Evolutionary conservation across 164 flowering plant species (phyloP).

Genomic region (Magnolia sinica): DNA sequence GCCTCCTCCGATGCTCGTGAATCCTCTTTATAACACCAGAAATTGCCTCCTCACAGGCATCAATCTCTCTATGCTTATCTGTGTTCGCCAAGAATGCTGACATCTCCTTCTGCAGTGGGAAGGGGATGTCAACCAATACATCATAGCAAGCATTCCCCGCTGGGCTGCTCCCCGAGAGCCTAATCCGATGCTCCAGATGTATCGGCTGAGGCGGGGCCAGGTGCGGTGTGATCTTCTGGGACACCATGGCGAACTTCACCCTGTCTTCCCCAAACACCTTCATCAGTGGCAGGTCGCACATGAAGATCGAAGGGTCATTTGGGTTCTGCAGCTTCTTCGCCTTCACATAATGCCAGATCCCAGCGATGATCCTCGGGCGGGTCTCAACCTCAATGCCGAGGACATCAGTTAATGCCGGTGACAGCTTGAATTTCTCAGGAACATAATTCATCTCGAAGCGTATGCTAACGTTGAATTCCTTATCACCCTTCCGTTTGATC

Average conservation of each 20-base stretch:
- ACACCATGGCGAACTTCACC: conserved; percentile 61
- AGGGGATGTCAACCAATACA: conserved; percentile 71
- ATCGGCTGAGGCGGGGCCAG: conserved; percentile 62
- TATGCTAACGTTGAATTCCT: conserved; percentile 65
- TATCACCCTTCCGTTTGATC: conserved; percentile 83
- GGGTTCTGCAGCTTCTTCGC: conserved; percentile 61
- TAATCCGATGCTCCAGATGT: conserved; percentile 71
- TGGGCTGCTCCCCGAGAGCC: conserved; percentile 73
- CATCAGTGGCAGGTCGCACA: conserved; percentile 70
- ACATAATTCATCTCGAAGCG: conserved; percentile 73
- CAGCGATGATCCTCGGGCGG: conserved; percentile 64
- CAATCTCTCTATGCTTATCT: conserved; percentile 65
- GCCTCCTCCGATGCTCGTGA: conserved; percentile 64
- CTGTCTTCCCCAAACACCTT: conserved; percentile 85
- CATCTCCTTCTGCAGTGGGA: conserved; percentile 63
- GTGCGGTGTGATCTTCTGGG: conserved; percentile 65
- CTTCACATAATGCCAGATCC: conserved; percentile 85
- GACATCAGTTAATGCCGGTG: conserved; percentile 59
- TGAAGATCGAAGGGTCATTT: conserved; percentile 56
- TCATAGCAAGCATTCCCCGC: conserved; percentile 79
- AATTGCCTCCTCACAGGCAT: conserved; percentile 69
- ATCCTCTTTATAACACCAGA: conserved; percentile 67
- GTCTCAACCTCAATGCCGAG: conserved; percentile 82
- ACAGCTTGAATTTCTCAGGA: conserved; percentile 74
- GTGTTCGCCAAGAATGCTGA: conserved; percentile 50